Evolutionary conservation across 768 basidiomycete species (phyloP), one percentile per base, ranked within the genome.

Genomic region (Russula emetica): DNA sequence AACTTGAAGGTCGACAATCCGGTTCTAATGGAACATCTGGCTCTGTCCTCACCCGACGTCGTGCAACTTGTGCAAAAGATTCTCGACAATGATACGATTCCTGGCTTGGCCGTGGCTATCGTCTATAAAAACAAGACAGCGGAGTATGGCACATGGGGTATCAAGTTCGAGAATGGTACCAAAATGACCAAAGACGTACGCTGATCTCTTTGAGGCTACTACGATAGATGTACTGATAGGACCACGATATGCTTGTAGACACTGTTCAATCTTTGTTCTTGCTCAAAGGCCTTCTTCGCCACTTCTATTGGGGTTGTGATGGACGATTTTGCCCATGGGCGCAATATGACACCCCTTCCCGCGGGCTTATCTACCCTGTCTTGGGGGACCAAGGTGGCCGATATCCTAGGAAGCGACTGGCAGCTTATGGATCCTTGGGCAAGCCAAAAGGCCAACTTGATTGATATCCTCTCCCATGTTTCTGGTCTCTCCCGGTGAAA

Each of bases 261-360:
- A 0, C 58, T 78, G 38, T 78, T 78, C 62, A 64, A 68, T 49
- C 69, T 78, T 45, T 77, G 69, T 1, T 78, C 77, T 0, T 73
- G 74, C 24, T 78, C 76, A 13, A 77, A 79, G 52, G 76, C 76
- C 4, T 80, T 80, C 70, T 69, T 78, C 9, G 69, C 72, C 2
- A 73, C 72, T 0, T 72, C 77, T 2, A 54, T 80, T 1, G 78
- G 80, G 5, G 72, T 80, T 13, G 72, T 80, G 30, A 76, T 79
- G 49, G 75, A 78, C 38, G 78, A 79, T 66, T 79, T 76, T 64
- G 71, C 71, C 11, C 61, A 70, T 11, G 73, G 76, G 3, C 70
- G 67, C 32, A 78, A 78, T 45, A 62, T 67, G 8, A 75, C 78
- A 0, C 70, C 71, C 7, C 73, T 80, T 3, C 79, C 78, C 0